Evolutionary conservation across 768 basidiomycete genomes (phyloP), one percentile per base, ranked within the genome.

Genomic region (Cubamyces sp.): DNA sequence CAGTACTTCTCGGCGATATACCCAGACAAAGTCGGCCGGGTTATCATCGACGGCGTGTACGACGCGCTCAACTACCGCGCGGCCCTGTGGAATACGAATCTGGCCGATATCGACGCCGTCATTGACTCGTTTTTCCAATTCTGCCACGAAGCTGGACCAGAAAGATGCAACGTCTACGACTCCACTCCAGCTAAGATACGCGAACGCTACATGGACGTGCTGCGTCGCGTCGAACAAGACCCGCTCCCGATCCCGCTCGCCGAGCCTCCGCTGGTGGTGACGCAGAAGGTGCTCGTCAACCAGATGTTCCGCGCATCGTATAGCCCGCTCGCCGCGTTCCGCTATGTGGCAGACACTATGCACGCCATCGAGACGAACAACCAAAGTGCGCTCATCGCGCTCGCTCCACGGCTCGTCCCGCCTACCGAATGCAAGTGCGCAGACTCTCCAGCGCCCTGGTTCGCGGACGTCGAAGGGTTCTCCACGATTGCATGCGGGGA

Each of bases 1-100:
- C 66, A 67, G 46, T 64, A 67, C 54, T 75, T 69, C 56, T 58
- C 73, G 3, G 65, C 74, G 1, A 73, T 74, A 67, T 75, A 71
- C 64, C 74, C 74, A 11, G 69, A 74, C 57, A 68, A 75, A 54
- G 69, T 75, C 11, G 74, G 64, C 23, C 67, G 72, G 8, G 26
- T 75, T 0, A 61, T 74, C 30, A 67, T 75, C 26, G 74, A 75
- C 51, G 74, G 74, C 37, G 71, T 74, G 7, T 68, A 60, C n/a
- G 71, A 74, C 60, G 53, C 62, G 11, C 53, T 68, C 16, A 67
- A 70, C 64, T 70, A 70, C 58, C 57, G 61, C 16, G 45, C 41
- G n/a, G 46, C 54, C 18, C 48, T 52, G 3, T 72, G 71, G 70
- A 67, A 54, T 51, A 57, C 65, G 18, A 71, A 70, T 56, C 63